Percentiles rank a stretch among this genome's conserved stretches.
phyloP scores from a whole-genome alignment of 1,284 basidiomycete species.

The Austroboletus novae-zelandiae region DNA sequence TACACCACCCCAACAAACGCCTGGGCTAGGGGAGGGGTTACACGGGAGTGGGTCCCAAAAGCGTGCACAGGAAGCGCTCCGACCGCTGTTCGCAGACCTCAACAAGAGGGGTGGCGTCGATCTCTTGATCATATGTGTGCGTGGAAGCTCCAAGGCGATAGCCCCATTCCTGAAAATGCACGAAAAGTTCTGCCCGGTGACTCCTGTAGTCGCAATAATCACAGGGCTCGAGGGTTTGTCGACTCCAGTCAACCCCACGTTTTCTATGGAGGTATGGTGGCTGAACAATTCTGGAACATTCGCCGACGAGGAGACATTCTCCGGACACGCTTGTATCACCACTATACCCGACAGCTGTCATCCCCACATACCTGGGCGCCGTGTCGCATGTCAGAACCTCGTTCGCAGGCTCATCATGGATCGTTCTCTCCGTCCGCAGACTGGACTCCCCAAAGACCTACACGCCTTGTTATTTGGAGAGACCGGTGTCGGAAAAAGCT shows the following conservation, averaged over 20 bases:
- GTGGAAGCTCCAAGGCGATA: slow-evolving; percentile 18
- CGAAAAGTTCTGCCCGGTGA: slow-evolving; percentile 14
- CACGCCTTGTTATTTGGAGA: slow-evolving; percentile 30
- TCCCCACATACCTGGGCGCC: slow-evolving; percentile 19
- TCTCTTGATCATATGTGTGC: slow-evolving; percentile 29
- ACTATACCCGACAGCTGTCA: slow-evolving; percentile 21
- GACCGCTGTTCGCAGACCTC: slow-evolving; percentile 22
- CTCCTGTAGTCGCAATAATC: slow-evolving; percentile 30
- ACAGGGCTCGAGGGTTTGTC: slow-evolving; percentile 31
- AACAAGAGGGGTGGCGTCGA: slow-evolving; percentile 26
- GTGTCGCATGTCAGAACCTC: slow-evolving; percentile 13
- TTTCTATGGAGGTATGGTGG: slow-evolving; percentile 28
- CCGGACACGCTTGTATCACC: slow-evolving; percentile 1
- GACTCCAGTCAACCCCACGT: slow-evolving; percentile 2
- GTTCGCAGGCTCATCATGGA: slow-evolving; percentile 17
- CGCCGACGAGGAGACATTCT: slow-evolving; percentile 20
- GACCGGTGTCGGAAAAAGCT: slow-evolving; percentile 35
- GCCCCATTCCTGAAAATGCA: slow-evolving; percentile 19
- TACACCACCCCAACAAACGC: too few species aligned
- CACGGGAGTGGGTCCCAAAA: slow-evolving; percentile 8
- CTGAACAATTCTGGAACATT: slow-evolving; percentile 11
- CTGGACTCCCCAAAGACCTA: slow-evolving; percentile 23
- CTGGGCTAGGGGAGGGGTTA: neutral
- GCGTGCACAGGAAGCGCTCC: slow-evolving; percentile 20
- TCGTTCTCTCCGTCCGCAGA: slow-evolving; percentile 16